Conservation (phyloP, 2,329 filamentous ascomycete species). For the Colletotrichum kahawae region DNA sequence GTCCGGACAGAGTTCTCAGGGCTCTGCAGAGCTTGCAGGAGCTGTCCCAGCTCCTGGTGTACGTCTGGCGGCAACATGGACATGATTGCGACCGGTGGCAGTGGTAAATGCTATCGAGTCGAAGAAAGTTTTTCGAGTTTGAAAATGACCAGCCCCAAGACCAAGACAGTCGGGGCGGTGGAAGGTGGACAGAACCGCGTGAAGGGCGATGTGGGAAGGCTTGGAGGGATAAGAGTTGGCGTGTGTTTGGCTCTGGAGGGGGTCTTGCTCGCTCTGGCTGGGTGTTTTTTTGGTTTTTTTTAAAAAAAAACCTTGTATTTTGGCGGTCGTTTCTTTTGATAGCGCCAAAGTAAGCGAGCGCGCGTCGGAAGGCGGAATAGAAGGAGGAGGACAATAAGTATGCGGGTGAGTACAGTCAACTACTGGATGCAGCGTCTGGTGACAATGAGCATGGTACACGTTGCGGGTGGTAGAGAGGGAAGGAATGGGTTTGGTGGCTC, state of each 20-base stretch:
- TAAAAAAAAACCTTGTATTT: not conserved
- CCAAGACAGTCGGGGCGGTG: conserved; percentile 20
- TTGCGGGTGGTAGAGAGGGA: not conserved
- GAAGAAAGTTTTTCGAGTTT: not conserved
- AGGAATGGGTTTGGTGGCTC: not conserved
- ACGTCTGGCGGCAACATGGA: conserved; percentile 86
- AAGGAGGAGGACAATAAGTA: not conserved
- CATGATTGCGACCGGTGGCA: conserved; percentile 55
- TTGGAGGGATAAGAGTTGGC: conserved; percentile 1
- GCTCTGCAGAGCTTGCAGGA: conserved; percentile 87
- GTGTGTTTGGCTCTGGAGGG: conserved; percentile 19
- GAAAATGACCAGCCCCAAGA: conserved; percentile 15
- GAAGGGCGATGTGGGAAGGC: conserved; percentile 11
- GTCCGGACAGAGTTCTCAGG: conserved; percentile 86
- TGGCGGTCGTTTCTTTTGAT: not conserved
- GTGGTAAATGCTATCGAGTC: not conserved
- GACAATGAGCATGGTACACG: not conserved
- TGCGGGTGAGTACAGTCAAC: conserved; percentile 4
- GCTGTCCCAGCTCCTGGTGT: conserved; percentile 82
- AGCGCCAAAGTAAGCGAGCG: conserved; percentile 14
- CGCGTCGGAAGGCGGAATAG: not conserved
- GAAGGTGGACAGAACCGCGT: conserved; percentile 3
- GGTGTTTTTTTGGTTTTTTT: not conserved
- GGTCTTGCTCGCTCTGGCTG: conserved; percentile 7
- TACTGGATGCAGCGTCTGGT: not conserved